Conservation (phyloP, 2,329 filamentous ascomycete genomes). For the Hortaea werneckii region DNA sequence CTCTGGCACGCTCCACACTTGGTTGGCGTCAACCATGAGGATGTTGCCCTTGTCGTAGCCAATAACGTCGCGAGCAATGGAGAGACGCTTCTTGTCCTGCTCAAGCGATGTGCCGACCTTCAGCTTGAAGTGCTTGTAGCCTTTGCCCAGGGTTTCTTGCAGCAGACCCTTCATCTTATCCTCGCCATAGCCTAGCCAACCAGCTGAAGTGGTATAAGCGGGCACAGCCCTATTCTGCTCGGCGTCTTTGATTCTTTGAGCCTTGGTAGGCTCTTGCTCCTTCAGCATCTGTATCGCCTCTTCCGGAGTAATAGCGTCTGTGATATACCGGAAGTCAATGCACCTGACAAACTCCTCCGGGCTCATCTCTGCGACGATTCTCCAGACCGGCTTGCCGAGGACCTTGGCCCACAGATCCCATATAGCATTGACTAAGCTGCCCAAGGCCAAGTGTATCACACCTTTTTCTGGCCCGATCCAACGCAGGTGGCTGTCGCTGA, state of each 20-base stretch:
- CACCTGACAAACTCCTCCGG: slow-evolving; percentile 78
- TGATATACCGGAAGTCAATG: slow-evolving; percentile 93
- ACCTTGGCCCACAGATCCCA: slow-evolving; percentile 95
- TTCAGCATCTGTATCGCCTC: slow-evolving; percentile 67
- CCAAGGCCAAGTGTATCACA: slow-evolving; percentile 83
- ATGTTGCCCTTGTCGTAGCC: slow-evolving; percentile 74
- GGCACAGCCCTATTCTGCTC: slow-evolving; percentile 66
- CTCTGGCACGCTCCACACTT: slow-evolving; percentile 81
- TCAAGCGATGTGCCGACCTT: slow-evolving; percentile 71
- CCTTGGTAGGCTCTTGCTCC: slow-evolving; percentile 57
- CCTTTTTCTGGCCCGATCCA: slow-evolving; percentile 95
- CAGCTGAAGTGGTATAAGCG: slow-evolving; percentile 81
- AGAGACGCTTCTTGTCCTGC: slow-evolving; percentile 58
- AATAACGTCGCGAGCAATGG: slow-evolving; percentile 68
- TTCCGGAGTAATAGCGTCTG: slow-evolving; percentile 78
- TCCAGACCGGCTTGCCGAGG: slow-evolving; percentile 80
- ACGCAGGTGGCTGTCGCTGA: slow-evolving; percentile 78
- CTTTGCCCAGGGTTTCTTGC: slow-evolving; percentile 63
- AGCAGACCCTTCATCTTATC: slow-evolving; percentile 73
- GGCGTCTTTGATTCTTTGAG: slow-evolving; percentile 61
- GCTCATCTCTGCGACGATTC: slow-evolving; percentile 79
- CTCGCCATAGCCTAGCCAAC: slow-evolving; percentile 84
- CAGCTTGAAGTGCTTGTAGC: slow-evolving; percentile 80
- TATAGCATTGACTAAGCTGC: slow-evolving; percentile 74
- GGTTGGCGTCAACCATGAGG: slow-evolving; percentile 88